Percentiles rank a stretch among this genome's conserved stretches.
Evolutionary conservation across 2,329 filamentous ascomycete genomes (phyloP).

Genomic region (Ceratocystis lukuohia): DNA sequence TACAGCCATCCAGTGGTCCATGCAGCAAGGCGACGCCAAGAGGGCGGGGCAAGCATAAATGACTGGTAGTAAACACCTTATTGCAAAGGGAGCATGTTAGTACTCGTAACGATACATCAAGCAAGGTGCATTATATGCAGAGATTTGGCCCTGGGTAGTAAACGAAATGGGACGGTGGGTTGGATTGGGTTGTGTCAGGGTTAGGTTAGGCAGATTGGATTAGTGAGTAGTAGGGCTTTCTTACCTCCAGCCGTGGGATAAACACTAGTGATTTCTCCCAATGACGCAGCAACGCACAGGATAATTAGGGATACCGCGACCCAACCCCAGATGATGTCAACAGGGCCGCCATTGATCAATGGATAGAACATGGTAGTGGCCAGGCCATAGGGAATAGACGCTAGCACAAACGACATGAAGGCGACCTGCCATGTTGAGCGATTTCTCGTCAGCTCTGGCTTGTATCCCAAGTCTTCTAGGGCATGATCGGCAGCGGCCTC

Average conservation of each 20-base stretch:
- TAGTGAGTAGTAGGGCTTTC: neutral
- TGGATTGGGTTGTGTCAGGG: no score
- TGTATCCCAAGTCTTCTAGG: conserved; percentile 52
- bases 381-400: conserved; percentile 60
- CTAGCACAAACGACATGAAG: conserved; percentile 65
- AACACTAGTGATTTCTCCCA: conserved; percentile 62
- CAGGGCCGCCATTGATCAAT: conserved; percentile 50
- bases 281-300: conserved; percentile 54
- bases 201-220: no score
- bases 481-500: conserved; percentile 44
- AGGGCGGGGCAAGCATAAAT: conserved; percentile 54
- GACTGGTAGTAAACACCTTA: conserved; percentile 59
- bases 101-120: conserved; percentile 10
- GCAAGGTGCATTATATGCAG: neutral
- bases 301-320: conserved; percentile 55
- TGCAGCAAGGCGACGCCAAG: conserved; percentile 48
- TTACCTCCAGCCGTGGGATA: conserved; percentile 61
- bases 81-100: conserved; percentile 1
- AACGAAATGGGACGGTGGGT: conserved; percentile 5
- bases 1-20: conserved; percentile 68
- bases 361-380: conserved; percentile 58
- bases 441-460: conserved; percentile 49
- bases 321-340: conserved; percentile 63
- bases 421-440: conserved; percentile 56
- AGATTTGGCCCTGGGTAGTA: neutral